These are phyloP conservation scores for Melampsora americana DNA, from an alignment of 1,284 basidiomycete genomes.

Conservation along the genomic window DNA sequence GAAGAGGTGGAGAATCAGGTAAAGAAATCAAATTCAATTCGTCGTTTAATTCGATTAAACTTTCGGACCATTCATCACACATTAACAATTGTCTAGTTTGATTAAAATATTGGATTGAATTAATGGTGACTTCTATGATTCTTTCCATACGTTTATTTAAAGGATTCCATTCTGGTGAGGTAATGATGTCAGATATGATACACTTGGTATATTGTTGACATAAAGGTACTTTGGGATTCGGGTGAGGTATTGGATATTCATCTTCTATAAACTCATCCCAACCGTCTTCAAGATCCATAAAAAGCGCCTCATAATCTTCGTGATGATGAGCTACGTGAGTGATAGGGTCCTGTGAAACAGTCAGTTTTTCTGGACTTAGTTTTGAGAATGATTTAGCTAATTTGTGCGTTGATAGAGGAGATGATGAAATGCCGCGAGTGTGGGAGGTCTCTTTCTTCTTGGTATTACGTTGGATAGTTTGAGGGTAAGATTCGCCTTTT, in stretches of 20 bases:
- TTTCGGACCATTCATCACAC: conserved; percentile 40
- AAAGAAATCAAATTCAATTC: conserved; percentile 32
- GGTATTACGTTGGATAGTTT: too few relatives aligned
- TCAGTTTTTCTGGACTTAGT: too few relatives aligned
- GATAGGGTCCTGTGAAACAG: too few relatives aligned
- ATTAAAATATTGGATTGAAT: background rate
- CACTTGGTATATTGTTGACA: conserved; percentile 21
- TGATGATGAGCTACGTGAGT: background rate
- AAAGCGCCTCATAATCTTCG: conserved; percentile 5
- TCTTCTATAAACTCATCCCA: conserved; percentile 14
- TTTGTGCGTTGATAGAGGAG: too few relatives aligned
- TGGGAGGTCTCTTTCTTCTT: too few relatives aligned
- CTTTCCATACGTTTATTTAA: conserved; percentile 30
- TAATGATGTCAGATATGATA: background rate
- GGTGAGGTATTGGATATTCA: background rate
- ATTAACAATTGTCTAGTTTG: conserved; percentile 11
- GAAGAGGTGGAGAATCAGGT: conserved; percentile 24
- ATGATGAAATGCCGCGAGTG: too few relatives aligned
- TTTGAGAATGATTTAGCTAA: too few relatives aligned
- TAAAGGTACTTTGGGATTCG: background rate
- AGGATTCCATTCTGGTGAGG: conserved; percentile 23
- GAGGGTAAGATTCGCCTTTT: too few relatives aligned
- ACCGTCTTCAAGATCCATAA: background rate
- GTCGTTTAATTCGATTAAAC: conserved; percentile 15
- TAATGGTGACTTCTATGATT: conserved; percentile 15